phyloP scores from a whole-genome alignment of 2,329 filamentous ascomycete genomes.

The Cytospora piceae region DNA sequence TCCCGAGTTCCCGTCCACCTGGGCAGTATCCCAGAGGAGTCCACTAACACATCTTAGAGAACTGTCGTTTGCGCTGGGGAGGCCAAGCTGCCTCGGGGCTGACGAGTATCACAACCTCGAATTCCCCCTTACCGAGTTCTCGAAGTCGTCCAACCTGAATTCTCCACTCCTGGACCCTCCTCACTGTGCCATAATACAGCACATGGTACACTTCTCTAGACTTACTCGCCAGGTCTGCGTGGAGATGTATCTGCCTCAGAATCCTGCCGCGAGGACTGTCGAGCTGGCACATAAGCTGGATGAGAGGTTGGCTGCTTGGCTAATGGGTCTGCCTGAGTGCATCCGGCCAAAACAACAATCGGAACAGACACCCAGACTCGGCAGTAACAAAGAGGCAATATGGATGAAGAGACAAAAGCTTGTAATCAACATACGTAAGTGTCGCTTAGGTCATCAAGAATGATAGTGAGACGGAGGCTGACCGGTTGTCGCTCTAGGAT shows the following conservation, averaged over 20 bases:
- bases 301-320: constrained; percentile 34
- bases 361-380: constrained; percentile 31
- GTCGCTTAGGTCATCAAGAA: fast-evolving
- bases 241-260: constrained; percentile 35
- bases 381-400: constrained; percentile 33
- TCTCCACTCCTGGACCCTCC: constrained; percentile 34
- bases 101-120: constrained; percentile 52
- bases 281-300: constrained; percentile 34
- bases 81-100: constrained; percentile 52
- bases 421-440: constrained; percentile 35
- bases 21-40: neutral
- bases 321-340: constrained; percentile 32
- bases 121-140: constrained; percentile 35
- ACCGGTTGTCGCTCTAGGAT: constrained; percentile 28
- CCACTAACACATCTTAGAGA: constrained; percentile 39
- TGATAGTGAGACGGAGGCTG: neutral
- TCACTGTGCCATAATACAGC: constrained; percentile 36
- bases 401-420: constrained; percentile 38
- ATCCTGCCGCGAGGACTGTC: constrained; percentile 30
- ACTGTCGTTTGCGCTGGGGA: constrained; percentile 52
- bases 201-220: constrained; percentile 37
- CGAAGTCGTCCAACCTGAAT: constrained; percentile 12
- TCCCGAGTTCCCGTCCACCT: neutral
- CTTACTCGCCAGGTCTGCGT: constrained; percentile 36
- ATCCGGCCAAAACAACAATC: constrained; percentile 32